These are phyloP conservation scores for Leccinum olivaceopallidum DNA, from an alignment of 768 basidiomycete genomes.

Conservation along the genomic window DNA sequence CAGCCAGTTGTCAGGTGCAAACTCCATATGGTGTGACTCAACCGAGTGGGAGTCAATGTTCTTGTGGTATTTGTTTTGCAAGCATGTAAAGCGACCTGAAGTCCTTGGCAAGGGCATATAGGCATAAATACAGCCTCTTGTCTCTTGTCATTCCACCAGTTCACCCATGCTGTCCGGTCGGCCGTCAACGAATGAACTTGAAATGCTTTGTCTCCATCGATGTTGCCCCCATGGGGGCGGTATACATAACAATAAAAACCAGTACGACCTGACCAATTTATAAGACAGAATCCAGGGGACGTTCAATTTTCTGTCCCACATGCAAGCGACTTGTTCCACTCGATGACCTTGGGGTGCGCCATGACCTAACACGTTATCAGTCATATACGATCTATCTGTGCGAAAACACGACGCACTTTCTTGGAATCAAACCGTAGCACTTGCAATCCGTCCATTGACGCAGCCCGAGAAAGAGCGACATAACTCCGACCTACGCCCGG, in stretches of 20 bases:
- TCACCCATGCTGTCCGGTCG: neutral
- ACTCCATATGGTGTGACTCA: no score
- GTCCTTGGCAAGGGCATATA: neutral
- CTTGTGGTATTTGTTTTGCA: no score
- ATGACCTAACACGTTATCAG: constrained; percentile 33
- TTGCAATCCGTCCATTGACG: constrained; percentile 53
- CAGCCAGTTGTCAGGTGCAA: neutral
- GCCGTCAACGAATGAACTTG: neutral
- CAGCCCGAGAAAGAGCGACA: constrained; percentile 52
- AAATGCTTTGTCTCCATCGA: neutral
- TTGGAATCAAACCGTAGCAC: constrained; percentile 52
- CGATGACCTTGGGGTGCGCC: constrained; percentile 45
- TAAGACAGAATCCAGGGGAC: neutral
- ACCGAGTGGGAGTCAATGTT: no score
- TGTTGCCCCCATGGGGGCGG: neutral
- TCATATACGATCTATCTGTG: neutral
- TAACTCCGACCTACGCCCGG: constrained; percentile 44
- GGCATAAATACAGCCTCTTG: neutral
- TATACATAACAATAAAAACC: constrained; percentile 15
- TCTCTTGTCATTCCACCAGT: neutral
- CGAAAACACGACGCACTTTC: constrained; percentile 37
- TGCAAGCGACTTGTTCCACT: constrained; percentile 39
- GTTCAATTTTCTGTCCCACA: neutral
- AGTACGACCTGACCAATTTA: neutral
- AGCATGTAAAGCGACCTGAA: neutral